Evolutionary conservation across 2,329 filamentous ascomycete species (phyloP), one percentile per base, ranked within the genome.

Genomic region (Hortaea sp.): DNA sequence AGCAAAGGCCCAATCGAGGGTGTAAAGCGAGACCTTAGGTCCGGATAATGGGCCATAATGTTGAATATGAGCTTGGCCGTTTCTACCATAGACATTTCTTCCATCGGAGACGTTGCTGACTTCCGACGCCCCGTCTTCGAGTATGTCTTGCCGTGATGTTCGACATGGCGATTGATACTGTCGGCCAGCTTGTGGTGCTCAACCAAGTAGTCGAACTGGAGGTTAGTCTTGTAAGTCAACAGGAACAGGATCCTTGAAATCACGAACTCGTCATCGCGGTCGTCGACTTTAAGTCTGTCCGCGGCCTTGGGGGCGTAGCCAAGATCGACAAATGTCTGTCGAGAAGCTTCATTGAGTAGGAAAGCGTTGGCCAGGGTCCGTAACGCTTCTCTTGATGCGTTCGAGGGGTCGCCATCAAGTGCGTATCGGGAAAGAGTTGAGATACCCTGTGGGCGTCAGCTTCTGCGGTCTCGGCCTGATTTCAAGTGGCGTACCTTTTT

Each of bases 1-100:
- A 89, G 71, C 29, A 97, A 77, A 49, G 80, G 74, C 7, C 81
- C 75, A 38, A 94, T 75, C 2, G 83, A 79, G 20, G 76, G 69
- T 1, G 79, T 79, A 60, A 95, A 94, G 0, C 72, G 67, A 0
- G 70, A 63, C 4, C 69, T 66, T 28, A 82, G 73, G 38, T 81
- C 73, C 4, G 81, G 78, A 57, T 82, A 84, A 58, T 82, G 81
- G 57, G 89, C 82, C 1, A 84, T 85, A 44, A 95, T 73, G 64
- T 95, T 95, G 73, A 94, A 97, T 43, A 94, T 69, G 37, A 97
- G 74, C 60, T 94, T 95, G 42, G 92, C 70, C 0, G 85, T 90
- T 64, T 97, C 90, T 6, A 74, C 75, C 34, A 97, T 73, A 0
- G 89, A 88, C 78, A 90, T 80, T 48, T 84, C 80, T 53, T 84